phyloP scores from a whole-genome alignment of 352 stramenopile species.

The Phytophthora sp. region DNA sequence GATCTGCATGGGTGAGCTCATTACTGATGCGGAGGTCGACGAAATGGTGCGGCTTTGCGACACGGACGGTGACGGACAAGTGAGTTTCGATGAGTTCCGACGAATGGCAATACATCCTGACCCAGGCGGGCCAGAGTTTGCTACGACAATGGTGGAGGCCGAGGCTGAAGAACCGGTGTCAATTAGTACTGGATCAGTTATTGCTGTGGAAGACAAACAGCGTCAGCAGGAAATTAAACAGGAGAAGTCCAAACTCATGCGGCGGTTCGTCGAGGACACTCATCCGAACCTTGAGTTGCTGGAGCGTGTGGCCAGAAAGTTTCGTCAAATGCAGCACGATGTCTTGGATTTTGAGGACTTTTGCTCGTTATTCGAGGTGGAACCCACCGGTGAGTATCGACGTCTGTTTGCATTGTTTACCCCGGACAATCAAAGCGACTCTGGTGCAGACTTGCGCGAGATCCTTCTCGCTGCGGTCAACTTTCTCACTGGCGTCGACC shows the following conservation, averaged over 20 bases:
- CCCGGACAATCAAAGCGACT: constrained; percentile 63
- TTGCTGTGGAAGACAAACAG: constrained; percentile 59
- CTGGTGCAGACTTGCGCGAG: constrained; percentile 86
- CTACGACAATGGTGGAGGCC: constrained; percentile 37
- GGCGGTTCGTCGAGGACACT: constrained; percentile 73
- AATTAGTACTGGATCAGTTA: constrained; percentile 9
- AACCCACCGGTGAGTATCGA: constrained; percentile 90
- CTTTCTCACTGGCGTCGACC: constrained; percentile 79
- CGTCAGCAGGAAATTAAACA: constrained; percentile 66
- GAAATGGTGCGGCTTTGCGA: constrained; percentile 95
- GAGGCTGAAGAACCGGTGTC: constrained; percentile 26
- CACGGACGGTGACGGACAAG: constrained; percentile 92
- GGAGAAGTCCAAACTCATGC: constrained; percentile 76
- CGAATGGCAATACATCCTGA: constrained; percentile 92
- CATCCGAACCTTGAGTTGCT: constrained; percentile 69
- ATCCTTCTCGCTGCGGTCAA: constrained; percentile 93
- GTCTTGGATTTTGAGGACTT: constrained; percentile 80
- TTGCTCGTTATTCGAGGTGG: constrained; percentile 84
- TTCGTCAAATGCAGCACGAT: constrained; percentile 62
- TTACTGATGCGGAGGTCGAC: constrained; percentile 94
- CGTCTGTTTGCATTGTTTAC: constrained; percentile 88
- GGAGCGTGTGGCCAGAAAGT: constrained; percentile 62
- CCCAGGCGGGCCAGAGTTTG: constrained; percentile 82
- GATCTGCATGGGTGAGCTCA: constrained; percentile 96
- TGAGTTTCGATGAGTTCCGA: constrained; percentile 92